Conservation (phyloP, 345 rosid species). For the Brassica rapa region DNA sequence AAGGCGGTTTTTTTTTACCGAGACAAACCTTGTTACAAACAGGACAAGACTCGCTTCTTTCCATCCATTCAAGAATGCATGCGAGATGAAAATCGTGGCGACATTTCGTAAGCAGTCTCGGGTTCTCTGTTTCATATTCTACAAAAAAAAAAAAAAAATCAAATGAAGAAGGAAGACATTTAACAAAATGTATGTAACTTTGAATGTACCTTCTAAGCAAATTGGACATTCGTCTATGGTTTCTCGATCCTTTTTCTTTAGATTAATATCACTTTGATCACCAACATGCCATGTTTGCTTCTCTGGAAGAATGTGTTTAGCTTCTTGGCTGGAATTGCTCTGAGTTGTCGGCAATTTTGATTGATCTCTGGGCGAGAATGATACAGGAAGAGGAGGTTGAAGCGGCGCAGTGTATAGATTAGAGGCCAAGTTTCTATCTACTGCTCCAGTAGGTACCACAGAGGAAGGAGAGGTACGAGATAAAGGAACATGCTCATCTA, state of each 20-base stretch:
- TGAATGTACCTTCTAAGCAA: conserved; percentile 77
- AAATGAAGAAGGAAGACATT: background rate
- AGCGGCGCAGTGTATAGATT: conserved; percentile 72
- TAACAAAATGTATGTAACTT: background rate
- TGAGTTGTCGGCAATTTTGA: conserved; percentile 47
- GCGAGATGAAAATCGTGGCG: conserved; percentile 87
- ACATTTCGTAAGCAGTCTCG: conserved; percentile 72
- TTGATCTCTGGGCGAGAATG: conserved; percentile 44
- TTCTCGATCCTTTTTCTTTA: conserved; percentile 52
- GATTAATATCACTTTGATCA: conserved; percentile 41
- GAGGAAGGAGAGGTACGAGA: conserved; percentile 43
- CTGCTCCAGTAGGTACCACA: conserved; percentile 51
- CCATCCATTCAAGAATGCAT: conserved; percentile 95
- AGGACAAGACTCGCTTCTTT: conserved; percentile 91
- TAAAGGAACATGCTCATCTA: conserved; percentile 69
- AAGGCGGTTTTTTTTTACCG: background rate
- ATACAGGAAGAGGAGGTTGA: conserved; percentile 68
- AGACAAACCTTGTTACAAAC: conserved; percentile 80
- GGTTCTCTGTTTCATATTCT: conserved; percentile 86
- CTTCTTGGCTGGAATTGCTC: conserved; percentile 45
- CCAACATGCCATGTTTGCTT: conserved; percentile 51
- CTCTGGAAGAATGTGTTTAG: conserved; percentile 48
- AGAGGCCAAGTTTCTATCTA: conserved; percentile 61
- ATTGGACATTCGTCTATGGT: conserved; percentile 69
- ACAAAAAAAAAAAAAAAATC: conserved; percentile 35